phyloP scores from a whole-genome alignment of 2,329 filamentous ascomycete genomes.

The Exophiala oligosperma region DNA sequence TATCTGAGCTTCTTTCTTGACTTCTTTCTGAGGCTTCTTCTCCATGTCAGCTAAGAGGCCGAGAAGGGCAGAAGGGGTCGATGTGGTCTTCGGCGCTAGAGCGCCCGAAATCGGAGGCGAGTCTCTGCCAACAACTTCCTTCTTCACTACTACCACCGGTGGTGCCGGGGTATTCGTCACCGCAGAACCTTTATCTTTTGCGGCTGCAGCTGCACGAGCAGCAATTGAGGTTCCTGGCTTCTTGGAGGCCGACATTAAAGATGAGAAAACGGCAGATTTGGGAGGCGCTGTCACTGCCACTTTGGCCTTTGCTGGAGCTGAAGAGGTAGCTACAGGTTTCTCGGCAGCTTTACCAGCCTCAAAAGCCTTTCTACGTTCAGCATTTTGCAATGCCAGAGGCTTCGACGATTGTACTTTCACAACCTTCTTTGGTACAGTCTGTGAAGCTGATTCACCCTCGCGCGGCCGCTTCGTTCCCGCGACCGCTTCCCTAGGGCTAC shows the following conservation, averaged over 20 bases:
- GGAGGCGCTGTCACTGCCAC: constrained; percentile 29
- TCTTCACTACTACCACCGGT: constrained; percentile 28
- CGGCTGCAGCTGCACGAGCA: constrained; percentile 44
- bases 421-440: constrained; percentile 40
- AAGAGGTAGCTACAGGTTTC: constrained; percentile 5
- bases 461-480: constrained; percentile 15
- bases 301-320: constrained; percentile 37
- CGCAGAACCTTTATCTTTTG: constrained; percentile 35
- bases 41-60: constrained; percentile 49
- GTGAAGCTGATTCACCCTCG: constrained; percentile 24
- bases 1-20: constrained; percentile 52
- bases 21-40: constrained; percentile 57
- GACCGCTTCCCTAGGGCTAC: constrained; percentile 17
- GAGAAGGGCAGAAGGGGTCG: constrained; percentile 49
- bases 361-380: constrained; percentile 27
- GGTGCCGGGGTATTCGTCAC: constrained; percentile 28
- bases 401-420: constrained; percentile 35
- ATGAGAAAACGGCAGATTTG: constrained; percentile 49
- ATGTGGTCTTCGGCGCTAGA: not conserved
- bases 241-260: constrained; percentile 50
- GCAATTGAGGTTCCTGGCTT: constrained; percentile 52
- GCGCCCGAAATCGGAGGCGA: constrained; percentile 25
- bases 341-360: constrained; percentile 21
- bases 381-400: constrained; percentile 29
- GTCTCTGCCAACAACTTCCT: constrained; percentile 38